These are phyloP conservation scores for Dalbergia cochinchinensis DNA, from an alignment of 306 rosid genomes.

Conservation along the genomic window DNA sequence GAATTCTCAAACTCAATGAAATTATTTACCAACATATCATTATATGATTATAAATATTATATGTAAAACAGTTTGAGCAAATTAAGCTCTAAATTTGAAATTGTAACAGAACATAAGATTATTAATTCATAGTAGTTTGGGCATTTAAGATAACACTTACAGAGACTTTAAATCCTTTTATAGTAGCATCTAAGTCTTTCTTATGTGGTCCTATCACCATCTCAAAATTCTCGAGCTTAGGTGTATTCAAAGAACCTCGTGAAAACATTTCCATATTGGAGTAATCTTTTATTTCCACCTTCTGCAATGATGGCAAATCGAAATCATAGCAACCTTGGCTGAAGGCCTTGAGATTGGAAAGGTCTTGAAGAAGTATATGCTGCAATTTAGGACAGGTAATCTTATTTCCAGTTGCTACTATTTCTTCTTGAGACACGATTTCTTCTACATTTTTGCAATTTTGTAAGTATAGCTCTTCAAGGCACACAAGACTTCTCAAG, in stretches of 20 bases:
- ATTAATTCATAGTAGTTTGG: neutral
- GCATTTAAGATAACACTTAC: neutral
- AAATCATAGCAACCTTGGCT: neutral
- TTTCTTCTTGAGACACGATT: constrained; percentile 23
- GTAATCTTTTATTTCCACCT: neutral
- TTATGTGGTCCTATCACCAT: neutral
- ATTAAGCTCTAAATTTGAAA: too few relatives aligned
- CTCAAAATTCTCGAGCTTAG: neutral
- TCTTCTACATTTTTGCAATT: neutral
- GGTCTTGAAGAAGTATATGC: neutral
- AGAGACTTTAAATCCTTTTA: constrained; percentile 26
- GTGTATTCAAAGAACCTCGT: neutral
- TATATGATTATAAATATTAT: too few relatives aligned
- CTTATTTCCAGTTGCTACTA: neutral
- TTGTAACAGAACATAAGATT: too few relatives aligned
- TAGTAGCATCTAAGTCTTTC: constrained; percentile 6
- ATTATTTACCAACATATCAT: too few relatives aligned
- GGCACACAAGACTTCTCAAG: neutral
- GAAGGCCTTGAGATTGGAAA: neutral
- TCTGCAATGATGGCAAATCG: neutral
- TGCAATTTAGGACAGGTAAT: neutral
- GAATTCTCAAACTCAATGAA: too few relatives aligned
- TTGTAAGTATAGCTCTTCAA: accelerated
- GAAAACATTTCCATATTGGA: constrained; percentile 5
- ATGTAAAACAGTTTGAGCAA: too few relatives aligned